Percentiles rank a stretch among this genome's conserved stretches.
phyloP scores from a whole-genome alignment of 805 yeast genomes.

The Lipomyces yamanashiensis region DNA sequence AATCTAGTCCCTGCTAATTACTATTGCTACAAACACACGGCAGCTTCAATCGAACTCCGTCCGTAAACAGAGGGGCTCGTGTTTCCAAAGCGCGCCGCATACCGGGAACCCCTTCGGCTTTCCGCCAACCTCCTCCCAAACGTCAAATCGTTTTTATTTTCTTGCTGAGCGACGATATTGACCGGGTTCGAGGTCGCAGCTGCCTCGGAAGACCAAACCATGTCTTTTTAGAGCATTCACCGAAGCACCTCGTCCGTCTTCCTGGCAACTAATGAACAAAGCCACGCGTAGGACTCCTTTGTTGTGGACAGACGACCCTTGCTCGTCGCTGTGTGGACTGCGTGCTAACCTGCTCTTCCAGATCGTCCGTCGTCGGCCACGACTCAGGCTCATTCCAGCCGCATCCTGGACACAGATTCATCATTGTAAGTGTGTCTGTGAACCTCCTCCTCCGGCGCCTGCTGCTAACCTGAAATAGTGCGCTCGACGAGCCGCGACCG shows the following conservation, averaged over 20 bases:
- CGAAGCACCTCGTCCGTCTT: neutral
- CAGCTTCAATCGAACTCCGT: too few relatives aligned
- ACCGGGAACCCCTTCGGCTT: slow-evolving; percentile 1
- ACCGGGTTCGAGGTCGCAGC: neutral
- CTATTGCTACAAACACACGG: too few relatives aligned
- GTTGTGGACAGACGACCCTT: neutral
- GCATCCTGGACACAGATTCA: neutral
- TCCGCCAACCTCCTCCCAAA: neutral
- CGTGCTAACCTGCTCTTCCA: neutral
- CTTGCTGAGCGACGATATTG: neutral
- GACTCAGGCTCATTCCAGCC: neutral
- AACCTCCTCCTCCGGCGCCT: too few relatives aligned
- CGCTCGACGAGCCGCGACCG: neutral
- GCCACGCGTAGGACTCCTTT: slow-evolving; percentile 7
- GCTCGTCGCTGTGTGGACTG: neutral
- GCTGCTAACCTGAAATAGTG: neutral
- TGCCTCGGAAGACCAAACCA: neutral
- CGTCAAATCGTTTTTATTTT: neutral
- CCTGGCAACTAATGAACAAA: neutral
- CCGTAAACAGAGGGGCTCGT: too few relatives aligned
- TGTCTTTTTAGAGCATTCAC: neutral
- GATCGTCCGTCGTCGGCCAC: slow-evolving; percentile 4
- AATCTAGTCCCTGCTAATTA: too few relatives aligned
- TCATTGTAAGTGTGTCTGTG: neutral
- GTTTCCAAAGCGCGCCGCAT: slow-evolving; percentile 8